Conservation (phyloP, 1,284 basidiomycete species). For the Neonothopanus nambi region DNA sequence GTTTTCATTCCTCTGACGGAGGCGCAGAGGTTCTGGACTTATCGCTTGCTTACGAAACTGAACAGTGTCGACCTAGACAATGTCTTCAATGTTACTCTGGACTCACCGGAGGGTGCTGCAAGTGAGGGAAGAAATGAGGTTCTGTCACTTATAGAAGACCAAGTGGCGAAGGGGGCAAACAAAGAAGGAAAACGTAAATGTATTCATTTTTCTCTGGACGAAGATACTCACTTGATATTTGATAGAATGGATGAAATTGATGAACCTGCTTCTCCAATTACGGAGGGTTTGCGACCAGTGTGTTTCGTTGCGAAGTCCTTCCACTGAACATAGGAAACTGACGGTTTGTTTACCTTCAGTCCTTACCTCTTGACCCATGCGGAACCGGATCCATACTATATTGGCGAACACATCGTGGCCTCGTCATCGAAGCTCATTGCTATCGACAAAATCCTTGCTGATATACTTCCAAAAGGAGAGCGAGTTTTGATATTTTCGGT, state of each 20-base stretch:
- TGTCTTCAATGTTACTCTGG: slow-evolving; percentile 37
- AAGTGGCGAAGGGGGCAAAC: slow-evolving; percentile 25
- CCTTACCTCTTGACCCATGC: slow-evolving; percentile 56
- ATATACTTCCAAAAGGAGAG: slow-evolving; percentile 79
- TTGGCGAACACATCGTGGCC: slow-evolving; percentile 58
- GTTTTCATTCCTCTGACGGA: slow-evolving; percentile 59
- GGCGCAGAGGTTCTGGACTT: slow-evolving; percentile 63
- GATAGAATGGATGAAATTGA: slow-evolving; percentile 53
- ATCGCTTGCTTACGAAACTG: slow-evolving; percentile 52
- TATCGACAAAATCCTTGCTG: slow-evolving; percentile 76
- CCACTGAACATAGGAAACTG: neutral
- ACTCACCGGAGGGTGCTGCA: slow-evolving; percentile 26
- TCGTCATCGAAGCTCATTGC: slow-evolving; percentile 72
- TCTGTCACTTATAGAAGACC: slow-evolving; percentile 38
- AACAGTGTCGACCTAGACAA: slow-evolving; percentile 46
- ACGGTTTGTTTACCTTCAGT: slow-evolving; percentile 23
- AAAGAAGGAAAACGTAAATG: slow-evolving; percentile 24
- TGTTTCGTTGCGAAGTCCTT: slow-evolving; percentile 18
- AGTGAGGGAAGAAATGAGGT: slow-evolving; percentile 41
- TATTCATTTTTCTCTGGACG: slow-evolving; percentile 3
- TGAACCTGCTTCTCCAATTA: slow-evolving; percentile 61
- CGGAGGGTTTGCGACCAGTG: slow-evolving; percentile 60
- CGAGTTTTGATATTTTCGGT: slow-evolving; percentile 86
- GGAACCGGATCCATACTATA: slow-evolving; percentile 47
- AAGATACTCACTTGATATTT: slow-evolving; percentile 1